phyloP scores from a whole-genome alignment of 1,139 yeast species.

The Debaryomycetaceae sp. region DNA sequence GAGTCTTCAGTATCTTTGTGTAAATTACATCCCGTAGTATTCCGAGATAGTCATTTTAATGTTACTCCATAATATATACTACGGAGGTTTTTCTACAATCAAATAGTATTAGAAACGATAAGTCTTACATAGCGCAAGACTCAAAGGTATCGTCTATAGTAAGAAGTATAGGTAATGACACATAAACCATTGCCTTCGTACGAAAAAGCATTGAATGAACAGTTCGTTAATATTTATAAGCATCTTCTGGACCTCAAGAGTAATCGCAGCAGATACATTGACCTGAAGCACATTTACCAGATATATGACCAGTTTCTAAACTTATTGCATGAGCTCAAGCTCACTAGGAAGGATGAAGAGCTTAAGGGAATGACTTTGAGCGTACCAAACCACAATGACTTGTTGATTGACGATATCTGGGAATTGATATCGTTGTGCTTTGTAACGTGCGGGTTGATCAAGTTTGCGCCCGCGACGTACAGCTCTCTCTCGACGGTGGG shows the following conservation, averaged over 20 bases:
- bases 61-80: neutral
- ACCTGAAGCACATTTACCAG: slow-evolving; percentile 58
- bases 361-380: slow-evolving; percentile 39
- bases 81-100: too few relatives aligned
- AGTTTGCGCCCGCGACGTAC: slow-evolving; percentile 90
- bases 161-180: slow-evolving; percentile 4
- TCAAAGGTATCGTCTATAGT: too few relatives aligned
- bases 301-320: slow-evolving; percentile 54
- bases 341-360: slow-evolving; percentile 48
- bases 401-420: slow-evolving; percentile 82
- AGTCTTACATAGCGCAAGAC: too few relatives aligned
- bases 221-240: slow-evolving; percentile 47
- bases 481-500: slow-evolving; percentile 84
- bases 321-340: slow-evolving; percentile 48
- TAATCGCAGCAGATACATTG: slow-evolving; percentile 60
- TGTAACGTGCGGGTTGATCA: slow-evolving; percentile 85
- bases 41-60: neutral
- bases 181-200: slow-evolving; percentile 37
- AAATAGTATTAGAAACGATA: too few relatives aligned
- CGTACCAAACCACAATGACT: slow-evolving; percentile 53
- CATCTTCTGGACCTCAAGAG: slow-evolving; percentile 56
- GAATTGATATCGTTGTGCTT: slow-evolving; percentile 82
- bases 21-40: neutral
- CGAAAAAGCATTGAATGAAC: slow-evolving; percentile 51
- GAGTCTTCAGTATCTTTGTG: neutral